A percentile compares a stretch with the other conserved stretches of the same genome.
These are phyloP conservation scores for Vinca major DNA, from an alignment of 305 asterid genomes.

Conservation along the genomic window DNA sequence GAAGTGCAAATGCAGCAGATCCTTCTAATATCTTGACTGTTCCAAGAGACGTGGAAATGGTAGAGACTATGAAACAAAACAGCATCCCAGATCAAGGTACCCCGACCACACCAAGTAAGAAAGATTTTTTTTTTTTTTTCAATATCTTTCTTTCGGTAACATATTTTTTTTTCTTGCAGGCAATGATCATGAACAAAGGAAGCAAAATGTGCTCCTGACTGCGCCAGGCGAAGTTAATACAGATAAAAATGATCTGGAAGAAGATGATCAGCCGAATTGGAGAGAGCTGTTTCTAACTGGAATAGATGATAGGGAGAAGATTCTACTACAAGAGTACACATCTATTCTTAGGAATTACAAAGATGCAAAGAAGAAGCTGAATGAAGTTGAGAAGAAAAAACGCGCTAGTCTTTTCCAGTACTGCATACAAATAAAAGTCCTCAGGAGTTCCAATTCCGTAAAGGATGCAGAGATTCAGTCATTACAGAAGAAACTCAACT, in stretches of 20 bases:
- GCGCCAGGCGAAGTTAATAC: slow-evolving; percentile 6
- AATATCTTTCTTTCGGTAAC: slow-evolving; percentile 10
- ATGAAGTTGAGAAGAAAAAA: slow-evolving; percentile 34
- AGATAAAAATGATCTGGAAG: slow-evolving; percentile 19
- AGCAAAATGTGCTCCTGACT: slow-evolving; percentile 12
- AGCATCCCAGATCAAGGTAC: slow-evolving; percentile 22
- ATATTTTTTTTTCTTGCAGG: slow-evolving; percentile 17
- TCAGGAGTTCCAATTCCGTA: slow-evolving; percentile 31
- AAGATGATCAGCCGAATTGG: slow-evolving; percentile 36
- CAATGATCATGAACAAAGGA: slow-evolving; percentile 16
- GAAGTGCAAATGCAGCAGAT: slow-evolving; percentile 6
- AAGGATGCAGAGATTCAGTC: slow-evolving; percentile 41
- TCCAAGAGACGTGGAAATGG: slow-evolving; percentile 11
- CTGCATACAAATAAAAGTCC: slow-evolving; percentile 29
- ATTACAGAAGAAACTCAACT: slow-evolving; percentile 22
- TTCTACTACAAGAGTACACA: slow-evolving; percentile 35
- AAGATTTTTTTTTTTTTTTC: neutral
- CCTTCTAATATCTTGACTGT: neutral
- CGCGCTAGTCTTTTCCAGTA: slow-evolving; percentile 7
- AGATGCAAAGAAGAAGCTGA: slow-evolving; percentile 39
- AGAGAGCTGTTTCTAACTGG: slow-evolving; percentile 32
- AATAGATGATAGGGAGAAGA: slow-evolving; percentile 36
- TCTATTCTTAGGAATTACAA: slow-evolving; percentile 31
- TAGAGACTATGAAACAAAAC: slow-evolving; percentile 4
- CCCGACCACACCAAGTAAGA: neutral